phyloP scores from a whole-genome alignment of 2,329 filamentous ascomycete genomes.

The Phialophora tarda region DNA sequence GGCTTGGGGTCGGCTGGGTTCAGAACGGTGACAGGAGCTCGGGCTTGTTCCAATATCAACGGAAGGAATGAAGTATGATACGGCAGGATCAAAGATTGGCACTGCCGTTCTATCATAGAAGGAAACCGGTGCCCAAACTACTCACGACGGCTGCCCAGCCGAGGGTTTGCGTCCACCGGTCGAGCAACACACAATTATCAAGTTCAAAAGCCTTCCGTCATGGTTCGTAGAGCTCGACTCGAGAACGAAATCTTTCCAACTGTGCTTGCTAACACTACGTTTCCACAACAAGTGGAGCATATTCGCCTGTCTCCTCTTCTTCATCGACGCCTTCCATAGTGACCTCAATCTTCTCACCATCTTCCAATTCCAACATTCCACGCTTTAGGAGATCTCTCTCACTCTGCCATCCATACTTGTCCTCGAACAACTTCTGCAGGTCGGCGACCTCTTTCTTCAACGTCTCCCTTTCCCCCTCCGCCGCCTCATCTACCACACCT shows the following conservation, averaged over 20 bases:
- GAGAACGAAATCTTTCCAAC: not conserved
- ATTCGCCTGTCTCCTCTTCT: constrained; percentile 69
- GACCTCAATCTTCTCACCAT: constrained; percentile 67
- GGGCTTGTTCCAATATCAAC: constrained; percentile 4
- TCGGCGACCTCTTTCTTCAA: constrained; percentile 61
- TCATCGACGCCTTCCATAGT: constrained; percentile 61
- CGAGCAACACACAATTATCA: constrained; percentile 20
- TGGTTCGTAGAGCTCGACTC: not conserved
- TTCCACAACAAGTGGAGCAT: constrained; percentile 65
- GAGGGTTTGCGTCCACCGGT: constrained; percentile 3
- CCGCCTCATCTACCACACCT: constrained; percentile 55
- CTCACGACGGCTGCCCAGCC: constrained; percentile 6
- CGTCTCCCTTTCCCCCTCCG: constrained; percentile 42
- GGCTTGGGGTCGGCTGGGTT: not conserved
- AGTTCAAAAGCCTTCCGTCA: constrained; percentile 8
- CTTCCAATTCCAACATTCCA: constrained; percentile 66
- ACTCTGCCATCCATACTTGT: constrained; percentile 64
- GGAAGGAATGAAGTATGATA: constrained; percentile 15
- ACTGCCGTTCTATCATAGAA: constrained; percentile 1
- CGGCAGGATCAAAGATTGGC: constrained; percentile 10
- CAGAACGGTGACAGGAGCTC: not conserved
- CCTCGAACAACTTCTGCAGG: constrained; percentile 60
- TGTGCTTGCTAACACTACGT: constrained; percentile 42
- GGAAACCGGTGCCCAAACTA: constrained; percentile 7
- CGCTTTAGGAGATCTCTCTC: constrained; percentile 58